Evolutionary conservation across 2,329 filamentous ascomycete genomes (phyloP).

Genomic region (Xylaria digitata): DNA sequence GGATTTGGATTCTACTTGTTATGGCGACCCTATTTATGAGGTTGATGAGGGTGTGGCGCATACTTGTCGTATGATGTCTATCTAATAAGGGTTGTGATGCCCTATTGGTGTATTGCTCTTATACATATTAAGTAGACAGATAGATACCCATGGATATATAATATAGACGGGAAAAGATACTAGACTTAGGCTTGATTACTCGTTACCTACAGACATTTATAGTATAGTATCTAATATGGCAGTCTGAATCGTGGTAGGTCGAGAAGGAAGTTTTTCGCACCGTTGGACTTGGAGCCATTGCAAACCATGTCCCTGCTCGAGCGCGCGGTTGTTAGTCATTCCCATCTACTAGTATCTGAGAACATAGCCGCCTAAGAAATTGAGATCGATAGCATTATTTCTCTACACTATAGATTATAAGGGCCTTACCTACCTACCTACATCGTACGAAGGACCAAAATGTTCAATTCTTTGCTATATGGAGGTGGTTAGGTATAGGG

Average conservation of each 20-base stretch:
- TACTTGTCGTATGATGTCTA: conserved; percentile 18
- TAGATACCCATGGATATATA: background rate
- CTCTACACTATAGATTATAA: too few species aligned
- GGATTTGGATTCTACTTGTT: background rate
- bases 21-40: conserved; percentile 1
- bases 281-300: conserved; percentile 38
- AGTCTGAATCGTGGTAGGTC: too few species aligned
- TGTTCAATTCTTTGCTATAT: too few species aligned
- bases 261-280: background rate
- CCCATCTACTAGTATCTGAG: too few species aligned
- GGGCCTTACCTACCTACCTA: too few species aligned
- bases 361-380: too few species aligned
- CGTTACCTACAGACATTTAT: background rate
- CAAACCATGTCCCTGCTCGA: conserved; percentile 32
- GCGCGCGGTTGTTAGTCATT: conserved; percentile 32
- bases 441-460: too few species aligned
- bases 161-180: too few species aligned
- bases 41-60: conserved; percentile 10
- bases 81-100: background rate
- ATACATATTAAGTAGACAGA: background rate
- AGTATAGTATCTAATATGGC: too few species aligned
- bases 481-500: too few species aligned
- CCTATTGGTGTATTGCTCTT: conserved; percentile 11
- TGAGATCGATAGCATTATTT: too few species aligned
- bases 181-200: too few species aligned